A percentile compares a stretch with the other conserved stretches of the same genome.
These are phyloP conservation scores for Mycosarcoma maydis DNA, from an alignment of 1,284 basidiomycete species.

Conservation along the genomic window DNA sequence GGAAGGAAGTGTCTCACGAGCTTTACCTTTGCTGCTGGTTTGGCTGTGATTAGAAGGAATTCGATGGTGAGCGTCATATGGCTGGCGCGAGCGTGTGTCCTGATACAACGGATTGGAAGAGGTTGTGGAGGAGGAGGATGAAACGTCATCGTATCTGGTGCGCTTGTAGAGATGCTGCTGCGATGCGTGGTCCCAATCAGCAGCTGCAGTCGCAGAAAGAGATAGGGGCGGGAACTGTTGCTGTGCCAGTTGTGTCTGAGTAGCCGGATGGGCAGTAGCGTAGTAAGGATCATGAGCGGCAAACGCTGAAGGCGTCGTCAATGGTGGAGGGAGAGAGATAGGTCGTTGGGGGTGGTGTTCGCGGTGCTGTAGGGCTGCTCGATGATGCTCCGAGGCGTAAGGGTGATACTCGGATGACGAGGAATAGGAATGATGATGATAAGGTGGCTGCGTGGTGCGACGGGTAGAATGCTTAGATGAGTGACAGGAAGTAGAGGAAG, in stretches of 20 bases:
- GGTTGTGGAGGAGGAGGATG: slow-evolving; percentile 19
- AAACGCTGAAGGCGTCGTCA: slow-evolving; percentile 4
- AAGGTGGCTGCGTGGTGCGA: slow-evolving; percentile 12
- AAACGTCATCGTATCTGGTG: slow-evolving; percentile 27
- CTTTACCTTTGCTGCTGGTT: slow-evolving; percentile 23
- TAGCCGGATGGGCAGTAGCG: neutral
- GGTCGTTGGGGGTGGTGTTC: slow-evolving; percentile 21
- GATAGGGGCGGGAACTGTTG: slow-evolving; percentile 29
- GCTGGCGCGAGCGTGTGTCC: slow-evolving; percentile 20
- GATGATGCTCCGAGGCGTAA: neutral
- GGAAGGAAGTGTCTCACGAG: slow-evolving; percentile 24
- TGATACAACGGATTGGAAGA: slow-evolving; percentile 18
- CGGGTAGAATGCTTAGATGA: slow-evolving; percentile 18
- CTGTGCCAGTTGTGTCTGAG: slow-evolving; percentile 8
- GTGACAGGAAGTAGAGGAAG: slow-evolving; percentile 27
- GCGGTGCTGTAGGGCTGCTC: slow-evolving; percentile 9
- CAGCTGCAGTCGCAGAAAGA: slow-evolving; percentile 27
- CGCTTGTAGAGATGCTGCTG: slow-evolving; percentile 43
- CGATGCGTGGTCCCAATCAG: slow-evolving; percentile 38
- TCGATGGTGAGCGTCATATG: slow-evolving; percentile 25
- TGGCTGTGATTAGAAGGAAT: slow-evolving; percentile 40
- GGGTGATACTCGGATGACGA: slow-evolving; percentile 8
- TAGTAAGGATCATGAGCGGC: slow-evolving; percentile 11
- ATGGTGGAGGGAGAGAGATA: slow-evolving; percentile 5
- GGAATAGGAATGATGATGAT: slow-evolving; percentile 33